Evolutionary conservation across 495 filamentous ascomycete genomes (phyloP).

Genomic region (Chaetomium cochliodes): DNA sequence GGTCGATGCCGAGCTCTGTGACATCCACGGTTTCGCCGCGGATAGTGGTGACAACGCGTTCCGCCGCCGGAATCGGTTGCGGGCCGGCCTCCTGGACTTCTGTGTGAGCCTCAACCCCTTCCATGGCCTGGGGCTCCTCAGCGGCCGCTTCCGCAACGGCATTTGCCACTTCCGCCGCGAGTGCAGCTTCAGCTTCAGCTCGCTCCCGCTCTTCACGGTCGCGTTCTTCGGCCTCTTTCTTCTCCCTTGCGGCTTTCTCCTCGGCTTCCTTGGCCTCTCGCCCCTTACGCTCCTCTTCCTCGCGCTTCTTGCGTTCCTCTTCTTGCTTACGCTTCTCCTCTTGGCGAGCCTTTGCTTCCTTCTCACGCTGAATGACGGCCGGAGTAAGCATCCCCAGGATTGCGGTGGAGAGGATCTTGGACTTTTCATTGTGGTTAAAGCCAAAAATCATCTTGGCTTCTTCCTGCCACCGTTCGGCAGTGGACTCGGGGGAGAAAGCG

Average conservation of each 20-base stretch:
- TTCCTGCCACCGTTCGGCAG: constrained; percentile 78
- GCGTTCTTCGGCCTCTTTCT: constrained; percentile 58
- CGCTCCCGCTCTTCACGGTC: constrained; percentile 51
- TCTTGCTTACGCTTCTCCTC: constrained; percentile 62
- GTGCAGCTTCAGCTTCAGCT: constrained; percentile 51
- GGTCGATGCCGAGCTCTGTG: constrained; percentile 88
- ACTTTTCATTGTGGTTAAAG: constrained; percentile 63
- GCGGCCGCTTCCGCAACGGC: constrained; percentile 22
- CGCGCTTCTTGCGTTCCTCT: constrained; percentile 59
- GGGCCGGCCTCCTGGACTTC: constrained; percentile 31
- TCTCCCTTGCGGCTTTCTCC: constrained; percentile 55
- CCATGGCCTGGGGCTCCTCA: constrained; percentile 67
- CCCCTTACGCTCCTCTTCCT: constrained; percentile 54
- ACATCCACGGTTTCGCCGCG: constrained; percentile 85
- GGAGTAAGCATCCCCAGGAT: constrained; percentile 75
- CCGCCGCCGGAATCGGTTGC: constrained; percentile 32
- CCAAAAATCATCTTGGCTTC: constrained; percentile 87
- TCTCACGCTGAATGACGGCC: constrained; percentile 77
- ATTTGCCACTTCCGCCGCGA: constrained; percentile 41
- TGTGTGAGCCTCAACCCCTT: constrained; percentile 71
- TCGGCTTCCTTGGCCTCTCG: constrained; percentile 61
- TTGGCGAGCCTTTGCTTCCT: constrained; percentile 59
- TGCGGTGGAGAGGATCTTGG: constrained; percentile 62
- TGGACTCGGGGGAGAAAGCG: constrained; percentile 67
- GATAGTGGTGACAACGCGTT: constrained; percentile 73